A percentile compares a stretch with the other conserved stretches of the same genome.
Conservation (phyloP, 495 filamentous ascomycete species). For the Aspergillus sclerotioniger region DNA sequence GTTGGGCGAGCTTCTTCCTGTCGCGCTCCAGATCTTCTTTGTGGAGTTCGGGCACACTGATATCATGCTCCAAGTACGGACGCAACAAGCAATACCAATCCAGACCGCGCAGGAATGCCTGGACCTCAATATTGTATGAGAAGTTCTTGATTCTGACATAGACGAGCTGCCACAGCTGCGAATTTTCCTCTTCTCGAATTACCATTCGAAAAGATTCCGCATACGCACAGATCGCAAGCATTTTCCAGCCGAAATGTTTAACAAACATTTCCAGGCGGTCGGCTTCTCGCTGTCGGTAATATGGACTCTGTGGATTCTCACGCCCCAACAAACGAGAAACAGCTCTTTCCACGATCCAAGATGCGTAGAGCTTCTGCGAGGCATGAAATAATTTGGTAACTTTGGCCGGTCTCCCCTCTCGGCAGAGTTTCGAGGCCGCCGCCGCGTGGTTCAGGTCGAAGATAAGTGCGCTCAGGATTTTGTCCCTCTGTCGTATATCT, state of each 20-base stretch:
- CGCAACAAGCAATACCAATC: conserved; percentile 30
- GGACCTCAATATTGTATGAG: conserved; percentile 29
- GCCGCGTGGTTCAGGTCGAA: too few relatives aligned
- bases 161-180: conserved; percentile 20
- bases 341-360: too few relatives aligned
- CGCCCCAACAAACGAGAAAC: too few relatives aligned
- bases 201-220: background rate
- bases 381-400: too few relatives aligned
- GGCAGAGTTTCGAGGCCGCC: too few relatives aligned
- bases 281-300: background rate
- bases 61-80: conserved; percentile 6
- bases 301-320: background rate
- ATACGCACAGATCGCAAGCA: conserved; percentile 33
- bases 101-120: conserved; percentile 27
- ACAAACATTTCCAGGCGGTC: conserved; percentile 8
- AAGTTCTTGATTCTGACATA: conserved; percentile 20
- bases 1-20: background rate
- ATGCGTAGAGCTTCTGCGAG: too few relatives aligned
- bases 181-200: background rate
- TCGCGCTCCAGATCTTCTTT: conserved; percentile 1
- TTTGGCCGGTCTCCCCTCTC: too few relatives aligned
- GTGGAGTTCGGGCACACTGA: background rate
- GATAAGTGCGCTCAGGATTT: too few relatives aligned
- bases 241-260: conserved; percentile 28
- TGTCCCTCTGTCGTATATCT: too few relatives aligned